Base-by-base conservation (phyloP, 2,329 filamentous ascomycete species). In the Alternaria burnsii region DNA sequence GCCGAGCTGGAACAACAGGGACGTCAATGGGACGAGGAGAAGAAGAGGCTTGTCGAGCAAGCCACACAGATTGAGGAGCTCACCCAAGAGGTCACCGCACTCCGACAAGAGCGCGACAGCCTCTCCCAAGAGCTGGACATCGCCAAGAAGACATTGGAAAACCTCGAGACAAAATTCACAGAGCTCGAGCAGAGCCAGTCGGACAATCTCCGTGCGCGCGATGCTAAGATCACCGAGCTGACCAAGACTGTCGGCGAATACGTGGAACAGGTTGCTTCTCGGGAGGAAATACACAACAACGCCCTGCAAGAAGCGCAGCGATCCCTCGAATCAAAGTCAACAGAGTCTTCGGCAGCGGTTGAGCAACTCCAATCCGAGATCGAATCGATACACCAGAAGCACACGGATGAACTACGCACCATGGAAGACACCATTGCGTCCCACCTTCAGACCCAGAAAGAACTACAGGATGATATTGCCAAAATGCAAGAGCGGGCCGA, bases 1-100 rank as follows among this genome's bases (percentile, higher is more conserved):
- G 68, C 66, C 8, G 76, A 78, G 52, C 71, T 78, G 11, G 75
- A 78, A 51, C 65, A 71, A 28, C 75, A 77, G 47, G 75, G 73
- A 41, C 66, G 61, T 8, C 65, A 78, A 54, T 78, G 75, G 75
- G 74, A 76, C 46, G 69, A 69, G 16, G 75, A 78, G 34, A 78
- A 76, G 70, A 71, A 74, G 65, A 73, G 71, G 59, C 68, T 76
- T n/a, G 66, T 64, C 0, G 73, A 77, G 42, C 76, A 77, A 55
- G 65, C 74, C 18, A 48, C 61, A 0, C 64, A 72, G 40, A 74
- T 78, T 32, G 71, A 72, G 12, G 58, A 58, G 3, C 66, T 78
- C 38, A 71, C 61, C 14, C 61, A 61, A 1, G 66, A 76, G 44
- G 51, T 76, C 2, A 62, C 66, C 8, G 56, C 58, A 4, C 44